Evolutionary conservation across 2,329 filamentous ascomycete species (phyloP).

Genomic region (Penicillium sp.): DNA sequence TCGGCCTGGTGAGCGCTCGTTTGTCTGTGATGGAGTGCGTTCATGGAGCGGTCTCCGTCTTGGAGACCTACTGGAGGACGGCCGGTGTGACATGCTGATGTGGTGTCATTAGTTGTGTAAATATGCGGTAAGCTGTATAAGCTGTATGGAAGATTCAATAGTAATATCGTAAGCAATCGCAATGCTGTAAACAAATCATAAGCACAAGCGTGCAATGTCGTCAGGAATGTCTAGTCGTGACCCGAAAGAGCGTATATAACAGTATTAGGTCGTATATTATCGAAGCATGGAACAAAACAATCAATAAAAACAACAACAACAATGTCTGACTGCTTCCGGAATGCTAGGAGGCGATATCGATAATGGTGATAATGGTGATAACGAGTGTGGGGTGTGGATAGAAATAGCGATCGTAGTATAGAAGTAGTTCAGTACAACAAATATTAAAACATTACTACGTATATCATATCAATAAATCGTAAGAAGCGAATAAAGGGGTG

Average conservation of each 20-base stretch:
- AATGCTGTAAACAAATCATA: slow-evolving; percentile 11
- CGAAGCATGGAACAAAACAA: neutral
- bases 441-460: slow-evolving; percentile 10
- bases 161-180: slow-evolving; percentile 4
- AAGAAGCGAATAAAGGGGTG: slow-evolving; percentile 4
- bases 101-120: neutral
- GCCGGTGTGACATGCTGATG: slow-evolving; percentile 11
- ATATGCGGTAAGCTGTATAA: neutral
- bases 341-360: slow-evolving; percentile 13
- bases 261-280: neutral
- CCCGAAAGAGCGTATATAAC: slow-evolving; percentile 11
- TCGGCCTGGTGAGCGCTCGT: slow-evolving; percentile 39
- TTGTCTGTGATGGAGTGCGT: slow-evolving; percentile 43
- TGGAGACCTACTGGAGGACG: slow-evolving; percentile 29
- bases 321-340: slow-evolving; percentile 12
- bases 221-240: slow-evolving; percentile 12
- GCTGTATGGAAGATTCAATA: too few relatives aligned
- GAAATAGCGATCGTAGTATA: neutral
- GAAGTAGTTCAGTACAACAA: neutral
- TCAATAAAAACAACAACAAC: slow-evolving; percentile 11
- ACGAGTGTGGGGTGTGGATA: slow-evolving; percentile 13
- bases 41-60: slow-evolving; percentile 44
- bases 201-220: slow-evolving; percentile 11
- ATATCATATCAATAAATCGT: slow-evolving; percentile 12
- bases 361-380: slow-evolving; percentile 11